phyloP scores from a whole-genome alignment of 179 eudicot species.

The Patellifolia procumbens region DNA sequence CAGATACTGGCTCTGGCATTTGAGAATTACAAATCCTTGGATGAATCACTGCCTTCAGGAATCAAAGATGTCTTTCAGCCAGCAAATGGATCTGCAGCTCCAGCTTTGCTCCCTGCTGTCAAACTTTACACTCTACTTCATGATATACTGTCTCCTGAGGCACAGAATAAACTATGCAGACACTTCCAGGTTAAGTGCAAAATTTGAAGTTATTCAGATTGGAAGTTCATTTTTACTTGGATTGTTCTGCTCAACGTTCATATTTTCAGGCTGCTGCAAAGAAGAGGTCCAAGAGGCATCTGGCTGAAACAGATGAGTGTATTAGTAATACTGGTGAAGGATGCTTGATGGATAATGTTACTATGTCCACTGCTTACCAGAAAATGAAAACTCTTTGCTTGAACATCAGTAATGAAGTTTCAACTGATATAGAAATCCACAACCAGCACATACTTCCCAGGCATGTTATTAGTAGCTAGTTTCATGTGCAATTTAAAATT shows the following conservation, averaged over 20 bases:
- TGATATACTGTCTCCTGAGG: constrained; percentile 88
- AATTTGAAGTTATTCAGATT: background rate
- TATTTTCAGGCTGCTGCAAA: constrained; percentile 83
- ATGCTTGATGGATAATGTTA: constrained; percentile 54
- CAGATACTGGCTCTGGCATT: constrained; percentile 80
- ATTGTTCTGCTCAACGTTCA: constrained; percentile 18
- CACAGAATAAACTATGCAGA: constrained; percentile 78
- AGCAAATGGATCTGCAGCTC: constrained; percentile 83
- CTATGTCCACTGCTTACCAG: constrained; percentile 74
- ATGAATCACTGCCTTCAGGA: constrained; percentile 73
- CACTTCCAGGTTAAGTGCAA: constrained; percentile 71
- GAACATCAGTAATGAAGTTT: constrained; percentile 77
- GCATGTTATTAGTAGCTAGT: constrained; percentile 32
- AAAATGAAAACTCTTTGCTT: constrained; percentile 86
- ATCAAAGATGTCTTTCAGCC: constrained; percentile 69
- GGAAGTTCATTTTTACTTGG: background rate
- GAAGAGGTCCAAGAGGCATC: constrained; percentile 85
- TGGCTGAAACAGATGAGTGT: constrained; percentile 89
- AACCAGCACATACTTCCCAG: constrained; percentile 88
- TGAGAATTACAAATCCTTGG: constrained; percentile 89
- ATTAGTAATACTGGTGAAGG: constrained; percentile 62
- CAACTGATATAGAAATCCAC: constrained; percentile 86
- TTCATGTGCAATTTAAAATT: background rate
- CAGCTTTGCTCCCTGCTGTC: constrained; percentile 83
- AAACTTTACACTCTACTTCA: constrained; percentile 84